These are phyloP conservation scores for Pontederia crassipes DNA, from an alignment of 176 grass and related monocot genomes.

Conservation along the genomic window DNA sequence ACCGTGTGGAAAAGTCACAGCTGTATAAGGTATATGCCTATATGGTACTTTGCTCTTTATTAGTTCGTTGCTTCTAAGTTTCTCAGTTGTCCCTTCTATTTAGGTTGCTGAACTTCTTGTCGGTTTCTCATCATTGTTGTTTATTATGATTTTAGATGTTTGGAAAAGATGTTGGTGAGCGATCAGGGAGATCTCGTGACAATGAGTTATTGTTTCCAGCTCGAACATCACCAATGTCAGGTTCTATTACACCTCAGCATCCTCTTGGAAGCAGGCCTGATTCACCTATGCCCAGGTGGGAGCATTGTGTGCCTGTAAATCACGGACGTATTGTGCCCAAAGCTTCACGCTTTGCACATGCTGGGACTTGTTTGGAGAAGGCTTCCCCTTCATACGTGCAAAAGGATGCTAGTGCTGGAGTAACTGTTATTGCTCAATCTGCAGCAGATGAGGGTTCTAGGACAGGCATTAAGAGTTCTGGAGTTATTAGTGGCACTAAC, in stretches of 20 bases:
- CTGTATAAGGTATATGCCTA: background rate
- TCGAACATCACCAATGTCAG: background rate
- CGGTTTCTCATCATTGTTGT: background rate
- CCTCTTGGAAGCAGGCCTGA: background rate
- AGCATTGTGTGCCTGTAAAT: background rate
- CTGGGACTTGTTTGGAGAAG: background rate
- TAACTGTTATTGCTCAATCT: conserved; percentile 11
- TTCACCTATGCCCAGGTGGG: background rate
- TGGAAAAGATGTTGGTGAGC: conserved; percentile 9
- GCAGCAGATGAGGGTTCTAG: conserved; percentile 17
- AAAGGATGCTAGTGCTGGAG: conserved; percentile 5
- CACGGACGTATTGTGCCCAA: conserved; percentile 2
- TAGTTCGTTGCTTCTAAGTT: background rate
- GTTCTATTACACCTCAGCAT: background rate
- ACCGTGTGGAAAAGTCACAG: conserved; percentile 4
- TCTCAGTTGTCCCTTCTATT: background rate
- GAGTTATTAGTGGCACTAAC: background rate
- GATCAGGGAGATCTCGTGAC: background rate
- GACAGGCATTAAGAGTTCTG: conserved; percentile 16
- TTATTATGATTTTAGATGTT: conserved; percentile 6
- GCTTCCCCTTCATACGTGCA: conserved; percentile 4
- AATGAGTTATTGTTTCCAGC: conserved; percentile 10
- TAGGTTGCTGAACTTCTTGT: no score
- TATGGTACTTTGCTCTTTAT: background rate
- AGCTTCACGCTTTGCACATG: conserved; percentile 1